Percentiles rank a stretch among this genome's conserved stretches.
These are phyloP conservation scores for Quercus variabilis DNA, from an alignment of 306 rosid species.

Conservation along the genomic window DNA sequence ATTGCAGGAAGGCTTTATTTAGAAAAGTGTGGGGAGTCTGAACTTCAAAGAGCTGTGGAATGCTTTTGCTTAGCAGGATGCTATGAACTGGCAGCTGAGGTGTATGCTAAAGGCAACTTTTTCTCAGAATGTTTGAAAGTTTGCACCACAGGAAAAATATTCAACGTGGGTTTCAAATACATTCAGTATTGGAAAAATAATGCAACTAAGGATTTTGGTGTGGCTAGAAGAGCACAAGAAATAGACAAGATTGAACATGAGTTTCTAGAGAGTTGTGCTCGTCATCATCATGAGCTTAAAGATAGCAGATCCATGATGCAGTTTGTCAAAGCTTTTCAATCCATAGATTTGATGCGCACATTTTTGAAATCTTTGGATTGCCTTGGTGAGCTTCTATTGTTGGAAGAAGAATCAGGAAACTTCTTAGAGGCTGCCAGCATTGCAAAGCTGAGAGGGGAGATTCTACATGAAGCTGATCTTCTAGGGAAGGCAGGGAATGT, in stretches of 20 bases:
- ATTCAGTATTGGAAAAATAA: conserved; percentile 60
- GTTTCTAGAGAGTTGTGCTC: conserved; percentile 63
- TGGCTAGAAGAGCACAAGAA: conserved; percentile 14
- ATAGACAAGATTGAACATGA: conserved; percentile 42
- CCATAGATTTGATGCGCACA: conserved; percentile 44
- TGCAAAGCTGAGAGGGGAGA: conserved; percentile 54
- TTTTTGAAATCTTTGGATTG: conserved; percentile 45
- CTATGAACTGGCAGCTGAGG: conserved; percentile 49
- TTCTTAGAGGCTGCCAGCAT: conserved; percentile 52
- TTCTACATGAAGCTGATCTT: conserved; percentile 37
- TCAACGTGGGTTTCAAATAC: conserved; percentile 51
- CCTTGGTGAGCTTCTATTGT: conserved; percentile 51
- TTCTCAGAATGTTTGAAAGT: conserved; percentile 51
- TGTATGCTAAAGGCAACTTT: conserved; percentile 52
- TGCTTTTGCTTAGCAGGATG: conserved; percentile 56
- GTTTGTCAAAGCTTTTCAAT: conserved; percentile 60
- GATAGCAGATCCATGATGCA: conserved; percentile 65
- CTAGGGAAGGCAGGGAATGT: conserved; percentile 53
- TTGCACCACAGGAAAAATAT: conserved; percentile 48
- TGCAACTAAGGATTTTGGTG: conserved; percentile 20
- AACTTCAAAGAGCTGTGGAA: conserved; percentile 57
- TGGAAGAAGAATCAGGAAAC: conserved; percentile 73
- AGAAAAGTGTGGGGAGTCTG: conserved; percentile 55
- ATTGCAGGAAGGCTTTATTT: conserved; percentile 51
- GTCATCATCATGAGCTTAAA: conserved; percentile 35